These are phyloP conservation scores for Anthracocystis setariae DNA, from an alignment of 1,284 basidiomycete genomes.

Conservation along the genomic window DNA sequence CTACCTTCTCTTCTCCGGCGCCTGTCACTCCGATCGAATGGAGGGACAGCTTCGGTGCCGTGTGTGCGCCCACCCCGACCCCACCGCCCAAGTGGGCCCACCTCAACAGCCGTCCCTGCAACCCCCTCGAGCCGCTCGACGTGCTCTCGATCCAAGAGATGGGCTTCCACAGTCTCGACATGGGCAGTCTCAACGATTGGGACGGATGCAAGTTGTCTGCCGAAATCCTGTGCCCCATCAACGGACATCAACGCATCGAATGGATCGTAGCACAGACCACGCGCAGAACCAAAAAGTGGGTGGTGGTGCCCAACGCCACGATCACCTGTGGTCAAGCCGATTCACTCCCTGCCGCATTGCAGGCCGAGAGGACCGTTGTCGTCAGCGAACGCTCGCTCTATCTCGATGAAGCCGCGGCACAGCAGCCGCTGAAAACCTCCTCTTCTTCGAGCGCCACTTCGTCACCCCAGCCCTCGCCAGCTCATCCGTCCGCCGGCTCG, in stretches of 20 bases:
- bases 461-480: conserved; percentile 4
- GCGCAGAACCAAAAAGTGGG: conserved; percentile 55
- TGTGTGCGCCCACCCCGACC: neutral
- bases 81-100: conserved; percentile 31
- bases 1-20: conserved; percentile 26
- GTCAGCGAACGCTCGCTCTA: conserved; percentile 49
- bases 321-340: conserved; percentile 16
- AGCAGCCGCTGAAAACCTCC: conserved; percentile 2
- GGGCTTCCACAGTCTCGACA: conserved; percentile 58
- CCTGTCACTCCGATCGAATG: conserved; percentile 36
- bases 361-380: conserved; percentile 49
- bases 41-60: conserved; percentile 34
- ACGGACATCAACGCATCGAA: conserved; percentile 33
- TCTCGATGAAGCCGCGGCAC: conserved; percentile 10
- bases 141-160: conserved; percentile 62
- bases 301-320: conserved; percentile 47
- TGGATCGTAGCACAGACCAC: conserved; percentile 54
- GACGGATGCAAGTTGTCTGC: conserved; percentile 52
- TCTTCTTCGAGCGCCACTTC: neutral
- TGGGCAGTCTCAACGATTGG: conserved; percentile 61
- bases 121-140: conserved; percentile 56
- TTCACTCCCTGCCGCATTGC: conserved; percentile 7
- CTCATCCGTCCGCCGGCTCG: neutral
- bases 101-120: conserved; percentile 25
- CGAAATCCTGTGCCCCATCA: conserved; percentile 42